Evolutionary conservation across 148 eudicot species (phyloP).

Genomic region (Silene latifolia): DNA sequence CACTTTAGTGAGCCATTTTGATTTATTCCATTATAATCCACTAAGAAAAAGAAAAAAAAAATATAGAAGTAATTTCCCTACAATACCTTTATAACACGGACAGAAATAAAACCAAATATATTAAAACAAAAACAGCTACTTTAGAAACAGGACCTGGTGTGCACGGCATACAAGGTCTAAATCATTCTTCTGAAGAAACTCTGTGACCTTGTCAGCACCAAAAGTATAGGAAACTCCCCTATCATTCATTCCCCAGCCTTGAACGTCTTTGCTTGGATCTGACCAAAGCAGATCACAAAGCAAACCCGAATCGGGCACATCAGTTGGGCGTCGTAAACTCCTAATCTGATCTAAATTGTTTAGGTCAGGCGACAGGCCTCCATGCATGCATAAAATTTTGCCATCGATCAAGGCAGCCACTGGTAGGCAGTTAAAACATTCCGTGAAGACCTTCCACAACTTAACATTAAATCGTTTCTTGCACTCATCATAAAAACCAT

Average conservation of each 20-base stretch:
- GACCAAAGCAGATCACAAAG: conserved; percentile 62
- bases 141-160: conserved; percentile 43
- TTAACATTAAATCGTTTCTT: conserved; percentile 54
- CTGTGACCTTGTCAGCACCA: conserved; percentile 60
- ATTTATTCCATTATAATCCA: no score
- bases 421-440: conserved; percentile 51
- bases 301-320: conserved; percentile 60
- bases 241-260: conserved; percentile 68
- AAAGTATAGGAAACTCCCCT: conserved; percentile 62
- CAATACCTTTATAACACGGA: neutral
- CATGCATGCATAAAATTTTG: conserved; percentile 64
- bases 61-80: neutral
- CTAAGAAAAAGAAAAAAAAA: no score
- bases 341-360: conserved; percentile 49
- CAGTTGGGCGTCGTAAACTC: conserved; percentile 46
- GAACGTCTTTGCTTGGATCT: conserved; percentile 51
- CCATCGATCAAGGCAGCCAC: conserved; percentile 58
- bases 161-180: conserved; percentile 64
- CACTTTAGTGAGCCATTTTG: no score
- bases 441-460: conserved; percentile 57
- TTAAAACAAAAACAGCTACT: neutral
- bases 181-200: conserved; percentile 53
- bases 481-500: conserved; percentile 61
- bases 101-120: neutral
- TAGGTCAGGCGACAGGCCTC: conserved; percentile 61